Percentiles rank a stretch among this genome's conserved stretches.
Conservation (phyloP, 1,284 basidiomycete species). For the Leccinum subrobustum region DNA sequence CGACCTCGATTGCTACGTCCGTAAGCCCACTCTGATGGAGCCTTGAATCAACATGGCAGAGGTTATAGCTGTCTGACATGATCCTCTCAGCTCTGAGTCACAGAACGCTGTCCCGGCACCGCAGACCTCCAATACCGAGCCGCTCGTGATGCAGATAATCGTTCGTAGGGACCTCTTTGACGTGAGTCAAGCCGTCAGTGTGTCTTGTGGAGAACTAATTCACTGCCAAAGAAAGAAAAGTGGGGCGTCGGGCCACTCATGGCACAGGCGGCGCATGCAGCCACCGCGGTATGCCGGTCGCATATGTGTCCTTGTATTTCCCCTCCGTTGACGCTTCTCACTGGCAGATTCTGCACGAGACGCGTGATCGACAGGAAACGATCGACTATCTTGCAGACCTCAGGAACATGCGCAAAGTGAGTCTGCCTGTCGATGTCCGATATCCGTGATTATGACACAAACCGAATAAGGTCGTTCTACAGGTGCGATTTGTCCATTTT, state of each 20-base stretch:
- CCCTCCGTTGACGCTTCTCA: background rate
- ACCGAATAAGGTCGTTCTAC: conserved; percentile 37
- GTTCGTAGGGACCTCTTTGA: conserved; percentile 45
- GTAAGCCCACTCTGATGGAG: background rate
- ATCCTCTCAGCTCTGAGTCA: background rate
- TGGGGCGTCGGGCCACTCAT: conserved; percentile 58
- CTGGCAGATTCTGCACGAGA: conserved; percentile 39
- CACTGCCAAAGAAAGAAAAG: conserved; percentile 35
- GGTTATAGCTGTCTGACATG: background rate
- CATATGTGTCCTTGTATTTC: background rate
- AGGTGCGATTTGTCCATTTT: conserved; percentile 28
- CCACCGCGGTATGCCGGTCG: conserved; percentile 40
- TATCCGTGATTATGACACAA: background rate
- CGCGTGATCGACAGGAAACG: conserved; percentile 40
- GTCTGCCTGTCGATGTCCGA: background rate
- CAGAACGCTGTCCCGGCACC: background rate
- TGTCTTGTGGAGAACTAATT: conserved; percentile 4
- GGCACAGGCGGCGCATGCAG: conserved; percentile 54
- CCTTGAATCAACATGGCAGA: background rate
- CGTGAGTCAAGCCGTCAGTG: conserved; percentile 27
- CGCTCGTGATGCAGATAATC: conserved; percentile 46
- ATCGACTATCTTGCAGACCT: conserved; percentile 41
- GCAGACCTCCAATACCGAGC: conserved; percentile 9
- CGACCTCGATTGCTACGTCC: background rate
- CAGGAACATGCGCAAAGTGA: conserved; percentile 41